Conservation (phyloP, 306 rosid species). For the Vigna angularis region DNA sequence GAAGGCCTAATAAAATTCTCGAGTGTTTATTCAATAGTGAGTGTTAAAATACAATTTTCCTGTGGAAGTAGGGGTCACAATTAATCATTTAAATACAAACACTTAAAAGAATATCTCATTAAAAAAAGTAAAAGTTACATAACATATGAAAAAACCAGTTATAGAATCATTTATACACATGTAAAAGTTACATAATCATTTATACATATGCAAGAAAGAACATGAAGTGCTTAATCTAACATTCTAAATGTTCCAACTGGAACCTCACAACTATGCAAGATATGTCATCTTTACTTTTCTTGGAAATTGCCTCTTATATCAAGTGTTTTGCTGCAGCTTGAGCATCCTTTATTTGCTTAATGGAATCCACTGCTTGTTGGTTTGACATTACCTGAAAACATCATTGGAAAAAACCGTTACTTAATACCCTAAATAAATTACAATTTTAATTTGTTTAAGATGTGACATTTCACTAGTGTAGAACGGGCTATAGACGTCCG, state of each 20-base stretch:
- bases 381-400: conserved; percentile 59
- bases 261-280: conserved; percentile 64
- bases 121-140: not conserved
- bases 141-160: conserved; percentile 6
- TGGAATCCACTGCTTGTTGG: conserved; percentile 60
- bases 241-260: conserved; percentile 20
- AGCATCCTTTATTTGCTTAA: conserved; percentile 54
- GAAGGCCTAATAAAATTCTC: no score
- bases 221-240: conserved; percentile 1
- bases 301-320: conserved; percentile 60
- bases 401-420: no score
- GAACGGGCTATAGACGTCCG: no score
- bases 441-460: no score
- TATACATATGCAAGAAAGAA: conserved; percentile 15
- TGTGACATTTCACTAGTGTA: no score
- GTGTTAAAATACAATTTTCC: no score
- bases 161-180: no score
- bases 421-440: no score
- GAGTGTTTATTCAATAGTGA: no score
- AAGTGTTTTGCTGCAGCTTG: conserved; percentile 57
- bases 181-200: no score
- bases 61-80: not conserved
- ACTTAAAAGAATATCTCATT: not conserved
- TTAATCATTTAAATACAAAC: not conserved
- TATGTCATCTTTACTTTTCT: conserved; percentile 66